phyloP scores from a whole-genome alignment of 768 basidiomycete genomes.

The Mrakia gelida region DNA sequence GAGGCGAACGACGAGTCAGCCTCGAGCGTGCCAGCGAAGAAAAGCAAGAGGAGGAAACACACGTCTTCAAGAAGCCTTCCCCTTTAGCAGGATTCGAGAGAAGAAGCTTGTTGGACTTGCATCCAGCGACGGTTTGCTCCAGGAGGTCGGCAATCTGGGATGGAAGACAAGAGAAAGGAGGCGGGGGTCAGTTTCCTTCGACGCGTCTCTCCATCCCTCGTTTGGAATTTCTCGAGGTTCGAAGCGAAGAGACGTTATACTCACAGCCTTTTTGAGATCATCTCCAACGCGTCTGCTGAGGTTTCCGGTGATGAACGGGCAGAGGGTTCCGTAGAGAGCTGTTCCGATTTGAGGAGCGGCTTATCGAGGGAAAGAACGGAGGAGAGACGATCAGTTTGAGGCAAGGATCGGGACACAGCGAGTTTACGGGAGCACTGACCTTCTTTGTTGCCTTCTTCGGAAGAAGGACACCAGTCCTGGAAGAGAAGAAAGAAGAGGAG shows the following conservation, averaged over 20 bases:
- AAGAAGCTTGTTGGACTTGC: neutral
- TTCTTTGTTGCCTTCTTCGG: neutral
- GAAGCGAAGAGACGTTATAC: neutral
- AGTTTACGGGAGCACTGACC: neutral
- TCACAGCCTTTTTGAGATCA: neutral
- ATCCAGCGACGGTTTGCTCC: neutral
- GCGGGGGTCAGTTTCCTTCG: neutral
- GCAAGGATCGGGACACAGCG: neutral
- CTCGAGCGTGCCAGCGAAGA: neutral
- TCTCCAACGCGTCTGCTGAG: neutral
- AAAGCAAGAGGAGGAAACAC: neutral
- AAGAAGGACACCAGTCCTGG: neutral
- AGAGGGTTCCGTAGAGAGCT: neutral
- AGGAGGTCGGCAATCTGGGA: neutral
- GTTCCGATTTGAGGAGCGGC: neutral
- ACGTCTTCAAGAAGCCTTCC: neutral
- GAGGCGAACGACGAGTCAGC: neutral
- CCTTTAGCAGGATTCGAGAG: neutral
- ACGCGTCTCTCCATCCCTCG: neutral
- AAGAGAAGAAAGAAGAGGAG: neutral
- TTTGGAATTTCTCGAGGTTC: too few relatives aligned
- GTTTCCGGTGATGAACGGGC: neutral
- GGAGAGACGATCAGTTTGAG: neutral
- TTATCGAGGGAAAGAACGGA: neutral
- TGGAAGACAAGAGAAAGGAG: too few relatives aligned